These are phyloP conservation scores for Citrus mangshanensis DNA, from an alignment of 345 rosid species.

Conservation along the genomic window DNA sequence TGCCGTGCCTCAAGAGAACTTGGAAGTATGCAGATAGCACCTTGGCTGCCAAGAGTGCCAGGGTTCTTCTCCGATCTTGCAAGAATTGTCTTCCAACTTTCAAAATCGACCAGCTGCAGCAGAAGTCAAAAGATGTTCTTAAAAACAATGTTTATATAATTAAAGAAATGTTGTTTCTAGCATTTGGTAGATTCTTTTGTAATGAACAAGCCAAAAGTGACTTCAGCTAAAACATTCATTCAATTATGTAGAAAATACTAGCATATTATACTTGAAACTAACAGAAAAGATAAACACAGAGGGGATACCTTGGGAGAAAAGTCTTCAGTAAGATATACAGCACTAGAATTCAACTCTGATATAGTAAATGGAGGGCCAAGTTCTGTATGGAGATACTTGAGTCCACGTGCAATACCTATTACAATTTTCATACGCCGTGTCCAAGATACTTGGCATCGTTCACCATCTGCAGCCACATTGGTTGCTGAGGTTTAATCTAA, in stretches of 20 bases:
- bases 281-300: not conserved
- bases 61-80: slow-evolving; percentile 86
- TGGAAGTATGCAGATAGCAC: slow-evolving; percentile 75
- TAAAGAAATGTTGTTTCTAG: not conserved
- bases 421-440: slow-evolving; percentile 85
- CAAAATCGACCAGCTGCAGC: slow-evolving; percentile 91
- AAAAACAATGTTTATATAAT: not conserved
- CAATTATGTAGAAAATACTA: not conserved
- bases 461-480: slow-evolving; percentile 64
- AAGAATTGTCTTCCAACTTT: slow-evolving; percentile 92
- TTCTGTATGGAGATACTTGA: slow-evolving; percentile 85
- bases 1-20: slow-evolving; percentile 70
- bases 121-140: not conserved
- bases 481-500: slow-evolving; percentile 13
- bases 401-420: slow-evolving; percentile 80
- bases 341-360: slow-evolving; percentile 83
- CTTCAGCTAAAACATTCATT: not conserved
- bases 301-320: slow-evolving; percentile 82
- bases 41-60: slow-evolving; percentile 67
- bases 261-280: not conserved
- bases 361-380: slow-evolving; percentile 89
- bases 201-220: not conserved
- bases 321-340: slow-evolving; percentile 94
- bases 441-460: slow-evolving; percentile 87
- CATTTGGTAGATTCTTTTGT: not conserved